Conservation (phyloP, 2,329 filamentous ascomycete genomes). For the Fusarium sp. region DNA sequence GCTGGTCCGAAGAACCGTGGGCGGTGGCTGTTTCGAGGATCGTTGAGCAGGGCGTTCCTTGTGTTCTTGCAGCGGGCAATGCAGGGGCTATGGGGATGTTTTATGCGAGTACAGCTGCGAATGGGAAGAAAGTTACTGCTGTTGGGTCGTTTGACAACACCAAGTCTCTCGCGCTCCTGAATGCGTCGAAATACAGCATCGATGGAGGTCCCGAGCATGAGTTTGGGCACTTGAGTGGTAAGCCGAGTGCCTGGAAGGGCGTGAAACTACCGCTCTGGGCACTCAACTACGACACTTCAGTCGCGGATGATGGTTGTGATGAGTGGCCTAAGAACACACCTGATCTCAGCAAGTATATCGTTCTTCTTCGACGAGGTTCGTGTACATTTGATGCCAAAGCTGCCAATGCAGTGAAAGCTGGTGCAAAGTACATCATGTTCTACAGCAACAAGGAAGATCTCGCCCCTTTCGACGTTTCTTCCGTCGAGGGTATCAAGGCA, state of each 20-base stretch:
- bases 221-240: constrained; percentile 57
- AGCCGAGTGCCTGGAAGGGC: constrained; percentile 54
- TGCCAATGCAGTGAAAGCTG: constrained; percentile 60
- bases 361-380: constrained; percentile 67
- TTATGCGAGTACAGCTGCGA: constrained; percentile 59
- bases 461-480: constrained; percentile 46
- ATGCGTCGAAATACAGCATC: constrained; percentile 54
- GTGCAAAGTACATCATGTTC: constrained; percentile 69
- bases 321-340: constrained; percentile 63
- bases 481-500: constrained; percentile 47
- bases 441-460: constrained; percentile 64
- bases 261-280: constrained; percentile 61
- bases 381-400: constrained; percentile 67
- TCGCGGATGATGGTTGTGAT: constrained; percentile 61
- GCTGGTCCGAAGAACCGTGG: constrained; percentile 64
- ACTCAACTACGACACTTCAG: constrained; percentile 58
- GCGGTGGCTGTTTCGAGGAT: constrained; percentile 62
- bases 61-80: constrained; percentile 64
- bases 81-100: constrained; percentile 58
- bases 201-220: constrained; percentile 44
- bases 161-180: constrained; percentile 55
- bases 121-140: constrained; percentile 58
- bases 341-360: constrained; percentile 66
- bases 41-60: constrained; percentile 62
- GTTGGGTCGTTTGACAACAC: constrained; percentile 62